A percentile compares a stretch with the other conserved stretches of the same genome.
phyloP scores from a whole-genome alignment of 2,329 filamentous ascomycete genomes.

The Colletotrichum sp. region DNA sequence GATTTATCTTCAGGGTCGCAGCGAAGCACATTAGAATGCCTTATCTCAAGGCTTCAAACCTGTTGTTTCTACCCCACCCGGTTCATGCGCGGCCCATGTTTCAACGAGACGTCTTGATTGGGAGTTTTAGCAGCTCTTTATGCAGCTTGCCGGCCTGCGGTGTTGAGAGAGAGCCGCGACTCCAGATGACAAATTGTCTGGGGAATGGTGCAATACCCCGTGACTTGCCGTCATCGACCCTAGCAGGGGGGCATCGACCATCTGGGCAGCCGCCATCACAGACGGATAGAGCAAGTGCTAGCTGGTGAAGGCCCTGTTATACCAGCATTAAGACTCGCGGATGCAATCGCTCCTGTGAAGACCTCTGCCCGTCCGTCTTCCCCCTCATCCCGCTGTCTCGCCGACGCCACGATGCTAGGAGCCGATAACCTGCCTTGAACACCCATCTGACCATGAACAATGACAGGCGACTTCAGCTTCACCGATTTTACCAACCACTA shows the following conservation, averaged over 20 bases:
- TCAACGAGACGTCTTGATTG: slow-evolving; percentile 32
- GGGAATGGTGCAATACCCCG: slow-evolving; percentile 66
- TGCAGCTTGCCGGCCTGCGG: slow-evolving; percentile 21
- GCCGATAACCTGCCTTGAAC: slow-evolving; percentile 17
- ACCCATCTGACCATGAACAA: slow-evolving; percentile 34
- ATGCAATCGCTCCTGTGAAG: slow-evolving; percentile 7
- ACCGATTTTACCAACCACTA: slow-evolving; percentile 59
- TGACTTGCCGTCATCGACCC: slow-evolving; percentile 47
- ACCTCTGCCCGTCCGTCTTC: slow-evolving; percentile 9
- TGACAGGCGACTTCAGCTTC: slow-evolving; percentile 65
- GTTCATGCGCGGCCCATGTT: slow-evolving; percentile 21
- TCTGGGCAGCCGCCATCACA: slow-evolving; percentile 18
- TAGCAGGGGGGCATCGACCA: slow-evolving; percentile 19
- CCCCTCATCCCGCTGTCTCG: slow-evolving; percentile 9
- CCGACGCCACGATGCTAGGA: slow-evolving; percentile 24
- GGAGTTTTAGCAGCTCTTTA: slow-evolving; percentile 24
- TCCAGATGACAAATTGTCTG: slow-evolving; percentile 45
- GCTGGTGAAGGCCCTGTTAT: neutral
- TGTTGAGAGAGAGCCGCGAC: slow-evolving; percentile 24
- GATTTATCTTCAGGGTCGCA: slow-evolving; percentile 6
- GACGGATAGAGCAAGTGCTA: slow-evolving; percentile 18
- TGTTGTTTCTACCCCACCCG: slow-evolving; percentile 15
- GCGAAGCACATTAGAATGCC: slow-evolving; percentile 9
- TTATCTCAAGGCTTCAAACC: slow-evolving; percentile 11
- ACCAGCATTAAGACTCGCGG: slow-evolving; percentile 15